These are phyloP conservation scores for Colletotrichum noveboracense DNA, from an alignment of 2,329 filamentous ascomycete genomes.

Conservation along the genomic window DNA sequence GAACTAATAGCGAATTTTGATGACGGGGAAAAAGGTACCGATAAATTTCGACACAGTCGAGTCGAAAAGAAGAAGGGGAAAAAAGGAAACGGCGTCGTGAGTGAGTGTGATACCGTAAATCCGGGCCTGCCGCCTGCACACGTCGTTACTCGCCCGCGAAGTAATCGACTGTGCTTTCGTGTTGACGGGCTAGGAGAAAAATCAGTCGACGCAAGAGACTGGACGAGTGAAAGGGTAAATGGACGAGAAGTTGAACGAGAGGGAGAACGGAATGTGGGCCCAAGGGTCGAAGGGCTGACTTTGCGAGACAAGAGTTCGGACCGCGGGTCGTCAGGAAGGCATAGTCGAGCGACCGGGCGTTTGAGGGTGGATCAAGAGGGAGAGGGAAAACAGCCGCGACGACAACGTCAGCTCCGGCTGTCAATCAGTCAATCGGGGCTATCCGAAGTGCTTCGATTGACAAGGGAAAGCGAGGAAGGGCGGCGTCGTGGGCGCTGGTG, in stretches of 20 bases:
- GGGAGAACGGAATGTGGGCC: slow-evolving; percentile 20
- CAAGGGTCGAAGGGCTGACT: neutral
- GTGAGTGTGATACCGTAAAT: slow-evolving; percentile 10
- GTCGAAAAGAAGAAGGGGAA: neutral
- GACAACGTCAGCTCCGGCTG: neutral
- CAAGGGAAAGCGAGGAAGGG: neutral
- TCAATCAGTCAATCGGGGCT: neutral
- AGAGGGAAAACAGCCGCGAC: neutral
- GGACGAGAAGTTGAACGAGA: slow-evolving; percentile 4
- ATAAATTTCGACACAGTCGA: slow-evolving; percentile 14
- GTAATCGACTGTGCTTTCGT: slow-evolving; percentile 44
- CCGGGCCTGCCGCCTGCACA: slow-evolving; percentile 48
- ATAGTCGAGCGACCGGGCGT: slow-evolving; percentile 16
- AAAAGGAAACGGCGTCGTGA: neutral
- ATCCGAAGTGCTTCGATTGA: neutral
- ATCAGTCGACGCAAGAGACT: slow-evolving; percentile 10
- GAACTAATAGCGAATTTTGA: neutral
- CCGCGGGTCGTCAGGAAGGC: slow-evolving; percentile 7
- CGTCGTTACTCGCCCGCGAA: slow-evolving; percentile 57
- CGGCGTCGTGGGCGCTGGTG: neutral
- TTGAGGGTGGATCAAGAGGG: slow-evolving; percentile 14
- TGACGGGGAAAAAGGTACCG: neutral
- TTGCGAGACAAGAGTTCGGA: slow-evolving; percentile 14
- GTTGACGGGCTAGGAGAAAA: slow-evolving; percentile 22
- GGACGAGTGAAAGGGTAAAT: slow-evolving; percentile 4